Evolutionary conservation across 2,329 filamentous ascomycete genomes (phyloP).

Genomic region (Cladosporium velox): DNA sequence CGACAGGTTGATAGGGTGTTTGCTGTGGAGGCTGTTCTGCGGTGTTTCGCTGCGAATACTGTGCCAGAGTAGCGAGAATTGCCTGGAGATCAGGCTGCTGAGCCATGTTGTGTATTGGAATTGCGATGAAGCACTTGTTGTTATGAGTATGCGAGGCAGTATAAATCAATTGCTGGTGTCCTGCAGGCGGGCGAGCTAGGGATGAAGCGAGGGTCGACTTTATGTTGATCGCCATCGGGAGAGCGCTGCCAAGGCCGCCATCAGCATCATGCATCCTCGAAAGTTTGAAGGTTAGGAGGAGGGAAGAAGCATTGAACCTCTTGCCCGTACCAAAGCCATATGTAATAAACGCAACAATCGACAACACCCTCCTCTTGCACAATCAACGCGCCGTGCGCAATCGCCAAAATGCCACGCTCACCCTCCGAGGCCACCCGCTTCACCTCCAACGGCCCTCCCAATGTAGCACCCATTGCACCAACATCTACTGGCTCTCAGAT

Average conservation of each 20-base stretch:
- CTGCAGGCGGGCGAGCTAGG: neutral
- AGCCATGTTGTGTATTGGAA: neutral
- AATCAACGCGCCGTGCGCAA: conserved; percentile 1
- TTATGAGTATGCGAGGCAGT: neutral
- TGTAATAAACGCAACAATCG: conserved; percentile 21
- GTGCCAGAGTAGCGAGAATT: conserved; percentile 40
- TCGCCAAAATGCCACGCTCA: conserved; percentile 59
- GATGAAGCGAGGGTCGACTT: neutral
- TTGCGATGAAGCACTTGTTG: neutral
- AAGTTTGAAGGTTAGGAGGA: conserved; percentile 21
- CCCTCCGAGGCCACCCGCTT: conserved; percentile 80
- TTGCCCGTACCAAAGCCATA: conserved; percentile 6
- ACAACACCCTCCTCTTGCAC: neutral
- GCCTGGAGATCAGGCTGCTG: conserved; percentile 35
- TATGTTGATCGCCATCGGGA: conserved; percentile 7
- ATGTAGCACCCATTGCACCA: conserved; percentile 20
- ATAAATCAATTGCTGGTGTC: neutral
- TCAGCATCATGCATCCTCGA: conserved; percentile 18
- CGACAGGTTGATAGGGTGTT: neutral
- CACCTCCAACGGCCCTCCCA: conserved; percentile 62
- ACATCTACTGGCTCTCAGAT: conserved; percentile 30
- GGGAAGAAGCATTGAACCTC: conserved; percentile 15
- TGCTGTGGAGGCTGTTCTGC: conserved; percentile 3
- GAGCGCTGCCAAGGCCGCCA: neutral
- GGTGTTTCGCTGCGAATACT: conserved; percentile 14